Evolutionary conservation across 495 filamentous ascomycete species (phyloP), one percentile per base, ranked within the genome.

Genomic region (Cercophora newfieldiana): DNA sequence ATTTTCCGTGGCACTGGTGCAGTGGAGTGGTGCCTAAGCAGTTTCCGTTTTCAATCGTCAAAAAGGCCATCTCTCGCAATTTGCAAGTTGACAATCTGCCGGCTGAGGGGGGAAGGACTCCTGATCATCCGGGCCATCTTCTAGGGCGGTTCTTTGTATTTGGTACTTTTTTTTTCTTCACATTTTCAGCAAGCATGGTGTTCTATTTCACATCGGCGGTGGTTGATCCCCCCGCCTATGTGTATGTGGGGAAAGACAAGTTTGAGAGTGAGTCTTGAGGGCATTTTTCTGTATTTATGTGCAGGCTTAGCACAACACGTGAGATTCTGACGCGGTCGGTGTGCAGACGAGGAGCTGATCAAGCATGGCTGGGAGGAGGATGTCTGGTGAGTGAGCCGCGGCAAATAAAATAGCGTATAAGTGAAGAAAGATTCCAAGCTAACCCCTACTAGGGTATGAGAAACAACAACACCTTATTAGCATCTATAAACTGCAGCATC

Each of bases 221-320:
- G 44, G 80, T 83, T 30, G 75, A 76, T 47, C 81, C 89, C 21
- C 89, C 96, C 1, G 95, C 93, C 25, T 92, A 88, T 70, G 88
- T 98, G 68, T 99, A 98, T 74, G 91, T 97, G 30, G 95, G 95
- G 74, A 99, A 98, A 80, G 95, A 99, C 82, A 99, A 99, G 80
- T 92, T 97, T 64, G 95, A 99, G 81, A 99, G 95, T 97, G 84
- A 71, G 89, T 68, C n/a, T 37, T 61, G n/a, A 19, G 18, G 10
- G 18, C 37, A 26, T 18, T 25, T 0, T 60, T 33, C 16, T 7
- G 16, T 47, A 21, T 44, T 4, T 44, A 2, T 14, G 30, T 2
- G 4, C 12, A 44, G 18, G 18, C 12, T 14, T 14, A 55, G 18
- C 4, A 49, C 59, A 19, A 28, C 6, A 10, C 44, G 1, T 30